Percentiles rank a stretch among this genome's conserved stretches.
Evolutionary conservation across 345 rosid genomes (phyloP).

Genomic region (Syzygium aromaticum): DNA sequence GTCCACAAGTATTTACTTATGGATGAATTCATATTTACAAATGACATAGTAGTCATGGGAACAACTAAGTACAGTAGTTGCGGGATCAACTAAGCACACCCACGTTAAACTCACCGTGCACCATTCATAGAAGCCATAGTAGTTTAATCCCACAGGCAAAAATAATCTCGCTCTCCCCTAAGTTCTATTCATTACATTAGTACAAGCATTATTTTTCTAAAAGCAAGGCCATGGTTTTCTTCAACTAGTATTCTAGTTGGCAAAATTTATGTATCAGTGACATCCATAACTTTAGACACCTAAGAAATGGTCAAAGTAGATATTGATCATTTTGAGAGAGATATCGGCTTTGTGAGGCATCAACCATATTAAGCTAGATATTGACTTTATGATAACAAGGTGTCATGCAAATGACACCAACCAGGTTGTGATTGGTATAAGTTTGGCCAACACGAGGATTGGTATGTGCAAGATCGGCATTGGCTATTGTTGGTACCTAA

Average conservation of each 20-base stretch:
- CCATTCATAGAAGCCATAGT: background rate
- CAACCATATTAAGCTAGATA: background rate
- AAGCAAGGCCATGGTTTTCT: background rate
- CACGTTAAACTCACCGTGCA: background rate
- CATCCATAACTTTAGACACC: background rate
- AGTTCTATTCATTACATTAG: background rate
- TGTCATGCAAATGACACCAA: background rate
- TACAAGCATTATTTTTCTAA: background rate
- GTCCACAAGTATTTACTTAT: background rate
- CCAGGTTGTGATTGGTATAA: background rate
- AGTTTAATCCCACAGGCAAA: background rate
- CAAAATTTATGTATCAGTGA: background rate
- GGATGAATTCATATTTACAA: background rate
- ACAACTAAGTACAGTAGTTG: background rate
- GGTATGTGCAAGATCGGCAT: background rate
- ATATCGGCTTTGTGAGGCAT: background rate
- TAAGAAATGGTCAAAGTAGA: background rate
- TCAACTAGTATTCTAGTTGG: background rate
- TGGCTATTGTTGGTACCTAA: background rate
- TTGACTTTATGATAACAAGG: background rate
- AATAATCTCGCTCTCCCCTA: background rate
- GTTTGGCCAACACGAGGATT: background rate
- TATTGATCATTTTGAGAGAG: background rate
- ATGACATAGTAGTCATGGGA: background rate
- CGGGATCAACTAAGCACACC: no score